A percentile compares a stretch with the other conserved stretches of the same genome.
phyloP scores from a whole-genome alignment of 2,329 filamentous ascomycete genomes.

The Botrytis sinoallii region DNA sequence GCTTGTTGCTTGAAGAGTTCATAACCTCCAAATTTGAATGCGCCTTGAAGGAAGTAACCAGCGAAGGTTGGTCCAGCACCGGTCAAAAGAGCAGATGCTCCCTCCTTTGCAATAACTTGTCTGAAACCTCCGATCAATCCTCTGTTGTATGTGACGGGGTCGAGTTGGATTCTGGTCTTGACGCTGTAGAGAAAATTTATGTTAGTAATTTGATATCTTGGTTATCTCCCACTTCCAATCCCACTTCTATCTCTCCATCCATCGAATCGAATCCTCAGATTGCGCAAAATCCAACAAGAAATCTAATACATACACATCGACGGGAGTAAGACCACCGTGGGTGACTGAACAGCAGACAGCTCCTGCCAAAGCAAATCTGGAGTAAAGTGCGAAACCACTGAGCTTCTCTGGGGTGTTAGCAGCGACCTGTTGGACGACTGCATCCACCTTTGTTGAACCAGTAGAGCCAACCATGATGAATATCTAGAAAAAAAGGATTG shows the following conservation, averaged over 20 bases:
- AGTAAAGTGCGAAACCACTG: conserved; percentile 74
- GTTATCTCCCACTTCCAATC: conserved; percentile 24
- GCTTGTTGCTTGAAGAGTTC: conserved; percentile 94
- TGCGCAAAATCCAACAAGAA: background rate
- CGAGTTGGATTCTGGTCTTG: conserved; percentile 94
- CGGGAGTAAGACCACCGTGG: conserved; percentile 93
- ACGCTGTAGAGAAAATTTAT: conserved; percentile 54
- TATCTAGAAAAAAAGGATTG: conserved; percentile 28
- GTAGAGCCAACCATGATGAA: conserved; percentile 32
- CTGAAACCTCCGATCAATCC: conserved; percentile 83
- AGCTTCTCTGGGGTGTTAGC: conserved; percentile 46
- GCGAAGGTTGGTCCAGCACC: conserved; percentile 82
- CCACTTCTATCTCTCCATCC: background rate
- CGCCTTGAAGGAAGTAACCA: conserved; percentile 92
- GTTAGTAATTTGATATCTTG: conserved; percentile 28
- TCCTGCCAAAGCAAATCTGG: conserved; percentile 93
- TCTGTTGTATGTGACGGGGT: conserved; percentile 83
- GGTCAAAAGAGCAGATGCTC: conserved; percentile 80
- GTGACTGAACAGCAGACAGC: conserved; percentile 98
- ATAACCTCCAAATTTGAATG: conserved; percentile 92
- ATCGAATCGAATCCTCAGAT: background rate
- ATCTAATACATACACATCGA: conserved; percentile 86
- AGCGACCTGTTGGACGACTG: conserved; percentile 35
- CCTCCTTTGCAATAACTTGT: conserved; percentile 80
- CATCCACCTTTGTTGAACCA: conserved; percentile 37